These are phyloP conservation scores for Fusarium cicatricum DNA, from an alignment of 2,329 filamentous ascomycete genomes.

Conservation along the genomic window DNA sequence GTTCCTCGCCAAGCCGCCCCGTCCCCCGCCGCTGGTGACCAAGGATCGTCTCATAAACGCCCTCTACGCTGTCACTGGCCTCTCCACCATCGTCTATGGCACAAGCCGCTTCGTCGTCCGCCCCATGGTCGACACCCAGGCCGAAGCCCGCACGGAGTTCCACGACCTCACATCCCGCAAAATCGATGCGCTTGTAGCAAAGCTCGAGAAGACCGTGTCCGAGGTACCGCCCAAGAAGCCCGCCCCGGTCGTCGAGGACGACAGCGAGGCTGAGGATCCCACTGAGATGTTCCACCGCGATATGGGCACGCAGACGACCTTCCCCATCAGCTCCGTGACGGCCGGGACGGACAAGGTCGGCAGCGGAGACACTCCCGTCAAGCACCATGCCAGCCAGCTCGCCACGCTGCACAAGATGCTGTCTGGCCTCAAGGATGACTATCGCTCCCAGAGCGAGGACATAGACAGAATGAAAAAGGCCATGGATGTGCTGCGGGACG, in stretches of 20 bases:
- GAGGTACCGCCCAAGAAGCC: conserved; percentile 59
- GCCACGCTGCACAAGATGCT: conserved; percentile 53
- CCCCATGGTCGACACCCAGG: conserved; percentile 65
- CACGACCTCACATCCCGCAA: conserved; percentile 57
- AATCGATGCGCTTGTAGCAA: conserved; percentile 56
- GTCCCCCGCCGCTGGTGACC: conserved; percentile 69
- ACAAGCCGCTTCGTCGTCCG: conserved; percentile 73
- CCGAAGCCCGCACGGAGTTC: conserved; percentile 61
- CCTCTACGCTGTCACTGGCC: conserved; percentile 64
- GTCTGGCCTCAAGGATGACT: conserved; percentile 53
- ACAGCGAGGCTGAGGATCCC: conserved; percentile 67
- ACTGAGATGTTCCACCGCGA: conserved; percentile 85
- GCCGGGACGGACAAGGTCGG: conserved; percentile 14
- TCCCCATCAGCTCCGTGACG: conserved; percentile 34
- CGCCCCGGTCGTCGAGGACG: conserved; percentile 43
- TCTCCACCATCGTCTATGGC: conserved; percentile 74
- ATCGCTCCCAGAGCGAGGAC: conserved; percentile 56
- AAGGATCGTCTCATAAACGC: conserved; percentile 65
- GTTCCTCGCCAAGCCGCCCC: conserved; percentile 66
- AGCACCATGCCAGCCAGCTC: conserved; percentile 54
- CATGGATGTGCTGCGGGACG: conserved; percentile 68
- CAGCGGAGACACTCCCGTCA: conserved; percentile 41
- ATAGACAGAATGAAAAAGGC: conserved; percentile 60
- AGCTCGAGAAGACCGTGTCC: conserved; percentile 67
- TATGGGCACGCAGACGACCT: conserved; percentile 78